Evolutionary conservation across 352 stramenopile genomes (phyloP), one percentile per base, ranked within the genome.

Genomic region (Pythium myriotylum): DNA sequence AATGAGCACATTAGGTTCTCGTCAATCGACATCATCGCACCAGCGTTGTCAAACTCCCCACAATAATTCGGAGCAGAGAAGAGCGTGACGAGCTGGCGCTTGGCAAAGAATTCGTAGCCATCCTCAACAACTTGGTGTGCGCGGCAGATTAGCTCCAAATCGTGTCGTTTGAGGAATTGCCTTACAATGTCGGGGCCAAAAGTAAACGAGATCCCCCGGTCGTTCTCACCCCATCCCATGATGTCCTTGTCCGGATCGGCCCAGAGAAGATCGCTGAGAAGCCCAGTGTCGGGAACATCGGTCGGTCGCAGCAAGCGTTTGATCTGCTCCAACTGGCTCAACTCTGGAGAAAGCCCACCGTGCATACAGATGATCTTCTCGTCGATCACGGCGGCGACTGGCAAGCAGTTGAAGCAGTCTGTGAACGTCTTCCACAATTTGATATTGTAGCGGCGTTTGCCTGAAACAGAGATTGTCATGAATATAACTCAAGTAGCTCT

Each of bases 281-380:
- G 72, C n/a, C 97, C 87, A 4, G 84, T 90, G 64, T 98, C 89
- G 0, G 93, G 92, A 19, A 98, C 76, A 43, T 95, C 87, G 26
- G 86, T 92, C 17, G 96, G 92, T 49, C 96, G 87, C 10, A 98
- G 79, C 48, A 99, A 96, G 4, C 94, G 83, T 57, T 98, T 97
- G 70, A 81, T 80, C 99, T 97, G 71, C 86, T 86, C 81, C 96
- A 98, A 68, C 85, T 76, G 93, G 84, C 64, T 86, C 45, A 99
- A 84, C 62, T 99, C 97, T 3, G 97, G 98, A 54, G 89, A 98
- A 19, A 99, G 73, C 8, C 95, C 95, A 29, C 98, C 97, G 72
- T 99, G 98, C 77, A 99, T 98, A 76, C 98, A 99, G 65, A 99
- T 98, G 65, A 99, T 99, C 76, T 99, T 98, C 65, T 99, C 97